Conservation (phyloP, 371 early-diverging fungal species). For the Globomyces sp. region DNA sequence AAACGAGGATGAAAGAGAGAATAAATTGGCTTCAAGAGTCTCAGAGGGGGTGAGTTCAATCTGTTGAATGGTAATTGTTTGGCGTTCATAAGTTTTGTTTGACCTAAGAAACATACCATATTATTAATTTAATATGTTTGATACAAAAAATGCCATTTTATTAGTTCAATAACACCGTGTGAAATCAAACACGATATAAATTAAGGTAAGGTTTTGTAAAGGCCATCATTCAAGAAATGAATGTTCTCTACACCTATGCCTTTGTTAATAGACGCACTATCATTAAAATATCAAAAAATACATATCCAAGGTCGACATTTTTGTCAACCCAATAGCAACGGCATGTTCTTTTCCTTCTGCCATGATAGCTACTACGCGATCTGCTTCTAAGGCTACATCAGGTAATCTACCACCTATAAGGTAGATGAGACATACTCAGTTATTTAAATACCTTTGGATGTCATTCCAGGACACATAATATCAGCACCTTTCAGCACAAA, state of each 20-base stretch:
- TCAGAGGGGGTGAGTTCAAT: no score
- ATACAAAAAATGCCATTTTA: no score
- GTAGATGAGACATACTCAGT: no score
- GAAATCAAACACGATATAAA: no score
- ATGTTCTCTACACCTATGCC: constrained; percentile 88
- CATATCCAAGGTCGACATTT: constrained; percentile 59
- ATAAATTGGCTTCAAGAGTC: no score
- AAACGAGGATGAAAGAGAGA: no score
- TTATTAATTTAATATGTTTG: no score
- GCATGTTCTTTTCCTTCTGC: constrained; percentile 97
- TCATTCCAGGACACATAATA: constrained; percentile 98
- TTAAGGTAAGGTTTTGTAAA: constrained; percentile 47
- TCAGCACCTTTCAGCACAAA: constrained; percentile 94
- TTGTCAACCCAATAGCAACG: constrained; percentile 82
- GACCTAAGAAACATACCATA: no score
- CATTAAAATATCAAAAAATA: constrained; percentile 51
- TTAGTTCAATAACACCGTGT: no score
- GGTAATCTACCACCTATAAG: neutral
- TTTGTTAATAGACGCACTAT: constrained; percentile 91
- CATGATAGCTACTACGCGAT: constrained; percentile 82
- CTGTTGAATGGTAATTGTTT: no score
- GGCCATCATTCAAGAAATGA: constrained; percentile 82
- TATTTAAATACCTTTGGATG: constrained; percentile 55
- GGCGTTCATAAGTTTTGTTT: no score
- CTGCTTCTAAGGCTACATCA: constrained; percentile 44